These are phyloP conservation scores for Alliaria petiolata DNA, from an alignment of 345 rosid species.

Conservation along the genomic window DNA sequence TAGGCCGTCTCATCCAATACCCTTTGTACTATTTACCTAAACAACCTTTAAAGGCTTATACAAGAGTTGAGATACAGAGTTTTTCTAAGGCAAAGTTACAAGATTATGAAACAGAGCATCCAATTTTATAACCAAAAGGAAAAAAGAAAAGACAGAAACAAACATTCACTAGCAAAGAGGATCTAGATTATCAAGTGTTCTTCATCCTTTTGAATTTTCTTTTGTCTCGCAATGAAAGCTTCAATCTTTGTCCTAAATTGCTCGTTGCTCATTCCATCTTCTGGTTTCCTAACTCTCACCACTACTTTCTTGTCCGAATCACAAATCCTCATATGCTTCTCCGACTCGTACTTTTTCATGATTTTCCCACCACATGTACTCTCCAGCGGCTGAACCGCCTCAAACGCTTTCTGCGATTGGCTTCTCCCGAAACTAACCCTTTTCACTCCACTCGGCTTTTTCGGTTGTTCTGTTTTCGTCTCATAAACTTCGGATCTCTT, in stretches of 20 bases:
- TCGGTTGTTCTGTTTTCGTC: slow-evolving; percentile 13
- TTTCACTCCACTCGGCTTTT: slow-evolving; percentile 7
- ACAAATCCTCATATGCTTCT: slow-evolving; percentile 34
- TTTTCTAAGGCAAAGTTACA: slow-evolving; percentile 5
- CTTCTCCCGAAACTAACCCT: slow-evolving; percentile 42
- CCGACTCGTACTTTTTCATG: slow-evolving; percentile 49
- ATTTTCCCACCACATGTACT: slow-evolving; percentile 5
- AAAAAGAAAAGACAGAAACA: background rate
- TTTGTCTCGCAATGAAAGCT: slow-evolving; percentile 78
- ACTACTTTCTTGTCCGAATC: slow-evolving; percentile 22
- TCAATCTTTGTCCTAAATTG: slow-evolving; percentile 63
- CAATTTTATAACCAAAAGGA: background rate
- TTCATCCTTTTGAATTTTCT: slow-evolving; percentile 63
- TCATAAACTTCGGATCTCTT: slow-evolving; percentile 19
- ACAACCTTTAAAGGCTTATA: slow-evolving; percentile 26
- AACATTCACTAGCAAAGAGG: background rate
- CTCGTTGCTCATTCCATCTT: slow-evolving; percentile 70
- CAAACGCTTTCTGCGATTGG: slow-evolving; percentile 49
- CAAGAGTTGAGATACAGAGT: background rate
- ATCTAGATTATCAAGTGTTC: slow-evolving; percentile 36
- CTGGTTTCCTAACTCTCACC: slow-evolving; percentile 34
- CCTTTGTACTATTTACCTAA: slow-evolving; percentile 8
- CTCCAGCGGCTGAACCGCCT: slow-evolving; percentile 18
- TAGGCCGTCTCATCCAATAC: background rate
- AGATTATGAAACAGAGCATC: slow-evolving; percentile 12